Conservation (phyloP, 1,139 yeast species). For the Blastobotrys proliferans region DNA sequence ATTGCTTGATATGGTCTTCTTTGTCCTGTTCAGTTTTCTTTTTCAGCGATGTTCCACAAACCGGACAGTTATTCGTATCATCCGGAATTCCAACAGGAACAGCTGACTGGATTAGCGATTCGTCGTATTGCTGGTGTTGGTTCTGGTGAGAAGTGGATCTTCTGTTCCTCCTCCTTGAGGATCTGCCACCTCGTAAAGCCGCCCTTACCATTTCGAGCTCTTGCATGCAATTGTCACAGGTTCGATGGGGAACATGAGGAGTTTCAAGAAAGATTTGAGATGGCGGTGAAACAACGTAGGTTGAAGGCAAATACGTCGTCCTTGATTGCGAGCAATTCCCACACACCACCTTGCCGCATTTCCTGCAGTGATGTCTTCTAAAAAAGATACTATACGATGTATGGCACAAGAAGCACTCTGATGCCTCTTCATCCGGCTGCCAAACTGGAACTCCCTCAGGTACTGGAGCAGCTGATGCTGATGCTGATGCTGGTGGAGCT, state of each 20-base stretch:
- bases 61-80: conserved; percentile 47
- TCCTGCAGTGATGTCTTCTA: conserved; percentile 84
- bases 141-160: conserved; percentile 6
- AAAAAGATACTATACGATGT: conserved; percentile 57
- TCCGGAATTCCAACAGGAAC: conserved; percentile 24
- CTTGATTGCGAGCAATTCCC: conserved; percentile 54
- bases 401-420: conserved; percentile 61
- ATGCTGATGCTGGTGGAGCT: background rate
- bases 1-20: conserved; percentile 56
- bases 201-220: conserved; percentile 55
- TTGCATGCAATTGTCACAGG: conserved; percentile 68
- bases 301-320: conserved; percentile 45
- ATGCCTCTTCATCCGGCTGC: conserved; percentile 71
- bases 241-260: conserved; percentile 52
- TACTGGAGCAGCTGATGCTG: background rate
- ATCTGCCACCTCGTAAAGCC: conserved; percentile 21
- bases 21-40: conserved; percentile 44
- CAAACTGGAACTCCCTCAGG: conserved; percentile 49
- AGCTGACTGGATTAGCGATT: conserved; percentile 30
- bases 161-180: background rate
- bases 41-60: conserved; percentile 44
- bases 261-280: conserved; percentile 45
- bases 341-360: conserved; percentile 78
- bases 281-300: conserved; percentile 48
- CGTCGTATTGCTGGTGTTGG: conserved; percentile 17